Evolutionary conservation across 2,329 filamentous ascomycete species (phyloP).

Genomic region (Penicillium sp.): DNA sequence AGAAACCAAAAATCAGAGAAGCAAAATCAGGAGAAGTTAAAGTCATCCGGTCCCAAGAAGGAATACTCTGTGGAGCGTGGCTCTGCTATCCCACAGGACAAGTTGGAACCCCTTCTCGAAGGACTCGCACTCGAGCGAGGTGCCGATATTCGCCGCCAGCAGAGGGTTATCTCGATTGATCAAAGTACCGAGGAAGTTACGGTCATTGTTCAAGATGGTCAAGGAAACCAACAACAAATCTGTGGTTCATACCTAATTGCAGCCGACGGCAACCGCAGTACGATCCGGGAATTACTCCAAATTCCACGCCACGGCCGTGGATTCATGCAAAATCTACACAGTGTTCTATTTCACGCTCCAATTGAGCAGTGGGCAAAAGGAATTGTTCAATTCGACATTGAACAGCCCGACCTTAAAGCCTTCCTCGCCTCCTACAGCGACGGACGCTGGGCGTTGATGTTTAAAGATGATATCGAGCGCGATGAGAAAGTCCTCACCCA

Average conservation of each 20-base stretch:
- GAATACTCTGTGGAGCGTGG: constrained; percentile 31
- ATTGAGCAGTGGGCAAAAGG: constrained; percentile 22
- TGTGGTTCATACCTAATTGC: constrained; percentile 44
- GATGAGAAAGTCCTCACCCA: constrained; percentile 23
- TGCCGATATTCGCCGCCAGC: constrained; percentile 41
- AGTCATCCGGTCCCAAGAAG: constrained; percentile 16
- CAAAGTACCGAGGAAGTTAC: constrained; percentile 32
- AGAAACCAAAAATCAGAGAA: constrained; percentile 3
- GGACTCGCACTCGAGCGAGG: constrained; percentile 36
- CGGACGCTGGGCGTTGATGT: constrained; percentile 31
- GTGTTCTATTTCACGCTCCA: constrained; percentile 27
- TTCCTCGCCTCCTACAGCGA: constrained; percentile 30
- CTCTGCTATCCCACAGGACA: constrained; percentile 43
- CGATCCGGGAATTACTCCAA: constrained; percentile 21
- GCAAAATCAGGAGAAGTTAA: background rate
- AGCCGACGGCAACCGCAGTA: constrained; percentile 39
- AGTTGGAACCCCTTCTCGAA: constrained; percentile 46
- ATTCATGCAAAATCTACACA: constrained; percentile 27
- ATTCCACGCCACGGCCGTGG: constrained; percentile 27
- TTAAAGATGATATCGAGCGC: constrained; percentile 27
- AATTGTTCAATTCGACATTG: constrained; percentile 26
- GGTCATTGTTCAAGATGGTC: constrained; percentile 23
- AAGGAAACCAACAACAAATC: constrained; percentile 22
- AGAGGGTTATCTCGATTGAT: constrained; percentile 28
- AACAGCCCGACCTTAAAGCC: constrained; percentile 22